A percentile compares a stretch with the other conserved stretches of the same genome.
These are phyloP conservation scores for Suillus weaverae DNA, from an alignment of 768 basidiomycete genomes.

Conservation along the genomic window DNA sequence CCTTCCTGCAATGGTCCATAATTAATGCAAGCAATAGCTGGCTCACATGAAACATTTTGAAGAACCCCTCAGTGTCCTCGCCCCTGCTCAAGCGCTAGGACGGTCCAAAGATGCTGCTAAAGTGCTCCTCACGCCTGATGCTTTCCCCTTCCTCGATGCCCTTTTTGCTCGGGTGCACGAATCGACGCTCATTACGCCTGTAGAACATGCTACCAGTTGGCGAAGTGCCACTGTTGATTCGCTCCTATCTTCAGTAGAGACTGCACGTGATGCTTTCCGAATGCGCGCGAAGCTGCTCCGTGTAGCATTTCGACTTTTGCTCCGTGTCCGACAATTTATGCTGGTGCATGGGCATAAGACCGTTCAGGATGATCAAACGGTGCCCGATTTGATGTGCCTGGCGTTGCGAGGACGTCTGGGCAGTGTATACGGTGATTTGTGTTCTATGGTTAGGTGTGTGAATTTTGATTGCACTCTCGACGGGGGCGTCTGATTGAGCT, in stretches of 20 bases:
- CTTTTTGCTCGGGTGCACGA: conserved; percentile 38
- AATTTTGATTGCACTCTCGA: conserved; percentile 17
- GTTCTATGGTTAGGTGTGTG: conserved; percentile 50
- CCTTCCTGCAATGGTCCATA: not conserved
- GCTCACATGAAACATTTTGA: conserved; percentile 70
- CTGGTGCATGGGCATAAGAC: conserved; percentile 43
- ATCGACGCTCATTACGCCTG: conserved; percentile 14
- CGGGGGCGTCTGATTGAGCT: not conserved
- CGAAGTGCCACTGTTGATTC: conserved; percentile 25
- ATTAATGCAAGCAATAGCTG: conserved; percentile 41
- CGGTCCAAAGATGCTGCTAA: conserved; percentile 2
- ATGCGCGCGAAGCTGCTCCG: conserved; percentile 36
- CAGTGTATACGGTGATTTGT: conserved; percentile 46
- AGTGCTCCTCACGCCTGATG: conserved; percentile 21
- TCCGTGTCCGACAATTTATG: conserved; percentile 45
- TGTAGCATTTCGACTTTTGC: conserved; percentile 49
- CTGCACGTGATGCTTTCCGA: conserved; percentile 39
- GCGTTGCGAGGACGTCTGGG: conserved; percentile 45
- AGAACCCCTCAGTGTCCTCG: conserved; percentile 50
- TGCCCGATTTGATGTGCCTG: conserved; percentile 44
- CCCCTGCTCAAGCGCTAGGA: conserved; percentile 13
- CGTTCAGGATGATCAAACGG: conserved; percentile 27
- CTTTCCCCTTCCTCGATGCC: conserved; percentile 36
- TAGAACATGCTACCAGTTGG: conserved; percentile 26
- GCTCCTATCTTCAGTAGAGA: conserved; percentile 37